These are phyloP conservation scores for Aspergillus ellipticus DNA, from an alignment of 495 filamentous ascomycete species.

Conservation along the genomic window DNA sequence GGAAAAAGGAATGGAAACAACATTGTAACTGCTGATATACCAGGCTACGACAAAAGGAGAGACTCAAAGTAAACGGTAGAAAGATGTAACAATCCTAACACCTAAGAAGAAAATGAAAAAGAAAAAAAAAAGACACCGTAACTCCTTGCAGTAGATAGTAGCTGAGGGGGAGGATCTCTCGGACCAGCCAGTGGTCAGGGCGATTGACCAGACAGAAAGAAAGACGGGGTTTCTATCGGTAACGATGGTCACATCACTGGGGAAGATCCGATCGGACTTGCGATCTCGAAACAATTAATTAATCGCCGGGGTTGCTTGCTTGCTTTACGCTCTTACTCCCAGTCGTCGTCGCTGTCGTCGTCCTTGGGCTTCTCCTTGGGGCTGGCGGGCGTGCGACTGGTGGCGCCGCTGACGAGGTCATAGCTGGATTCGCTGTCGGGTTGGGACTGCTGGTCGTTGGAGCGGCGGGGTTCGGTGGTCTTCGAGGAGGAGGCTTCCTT, in stretches of 20 bases:
- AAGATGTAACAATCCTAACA: neutral
- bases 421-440: conserved; percentile 91
- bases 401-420: conserved; percentile 82
- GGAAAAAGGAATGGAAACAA: neutral
- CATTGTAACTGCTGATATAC: neutral
- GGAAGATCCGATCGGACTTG: neutral
- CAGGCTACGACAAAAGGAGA: conserved; percentile 6
- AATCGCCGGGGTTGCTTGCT: too few relatives aligned
- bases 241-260: neutral
- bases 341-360: conserved; percentile 70
- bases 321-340: too few relatives aligned
- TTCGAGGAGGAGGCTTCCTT: conserved; percentile 50
- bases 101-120: conserved; percentile 2
- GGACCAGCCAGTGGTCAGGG: conserved; percentile 20
- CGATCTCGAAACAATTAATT: neutral
- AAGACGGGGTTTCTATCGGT: neutral
- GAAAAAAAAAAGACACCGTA: conserved; percentile 1
- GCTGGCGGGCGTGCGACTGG: conserved; percentile 72
- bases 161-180: conserved; percentile 4
- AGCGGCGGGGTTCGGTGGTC: conserved; percentile 66
- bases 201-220: neutral
- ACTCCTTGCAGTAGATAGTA: conserved; percentile 9
- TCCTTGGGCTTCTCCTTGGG: conserved; percentile 63
- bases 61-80: conserved; percentile 1
- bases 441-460: conserved; percentile 79